These are phyloP conservation scores for Strigomonas galati DNA, from an alignment of 208 protist genomes.

Conservation along the genomic window DNA sequence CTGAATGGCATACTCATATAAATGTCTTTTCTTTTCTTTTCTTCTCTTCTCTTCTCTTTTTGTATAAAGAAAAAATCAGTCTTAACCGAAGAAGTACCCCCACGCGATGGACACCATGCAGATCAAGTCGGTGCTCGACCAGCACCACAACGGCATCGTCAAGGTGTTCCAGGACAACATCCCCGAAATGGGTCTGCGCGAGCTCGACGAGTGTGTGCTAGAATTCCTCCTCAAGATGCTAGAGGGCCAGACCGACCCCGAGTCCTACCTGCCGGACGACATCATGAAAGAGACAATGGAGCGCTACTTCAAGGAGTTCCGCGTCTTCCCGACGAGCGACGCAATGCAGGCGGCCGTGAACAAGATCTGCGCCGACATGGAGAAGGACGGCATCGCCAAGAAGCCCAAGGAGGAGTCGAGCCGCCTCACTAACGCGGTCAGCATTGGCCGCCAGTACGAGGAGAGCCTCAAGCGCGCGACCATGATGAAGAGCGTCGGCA, in stretches of 20 bases:
- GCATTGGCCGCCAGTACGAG: slow-evolving; percentile 86
- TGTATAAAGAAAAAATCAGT: slow-evolving; percentile 5
- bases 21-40: too few species aligned
- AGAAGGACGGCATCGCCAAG: slow-evolving; percentile 52
- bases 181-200: slow-evolving; percentile 63
- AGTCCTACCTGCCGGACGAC: slow-evolving; percentile 77
- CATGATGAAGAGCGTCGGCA: slow-evolving; percentile 82
- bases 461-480: slow-evolving; percentile 80
- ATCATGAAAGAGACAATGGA: slow-evolving; percentile 70
- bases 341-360: slow-evolving; percentile 28
- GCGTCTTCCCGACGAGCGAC: slow-evolving; percentile 44
- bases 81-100: neutral
- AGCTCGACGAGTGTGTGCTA: slow-evolving; percentile 75
- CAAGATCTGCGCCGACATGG: slow-evolving; percentile 57
- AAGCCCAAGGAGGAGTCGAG: slow-evolving; percentile 64
- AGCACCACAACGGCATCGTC: slow-evolving; percentile 51
- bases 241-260: slow-evolving; percentile 74
- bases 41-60: neutral
- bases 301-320: slow-evolving; percentile 77
- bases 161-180: slow-evolving; percentile 62
- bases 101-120: slow-evolving; percentile 53
- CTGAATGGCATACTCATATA: too few species aligned
- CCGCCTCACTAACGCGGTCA: slow-evolving; percentile 74
- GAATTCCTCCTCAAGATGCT: slow-evolving; percentile 86
- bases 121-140: slow-evolving; percentile 49